Base-by-base conservation (phyloP, 257 asterid genomes). In the Mentha longifolia region DNA sequence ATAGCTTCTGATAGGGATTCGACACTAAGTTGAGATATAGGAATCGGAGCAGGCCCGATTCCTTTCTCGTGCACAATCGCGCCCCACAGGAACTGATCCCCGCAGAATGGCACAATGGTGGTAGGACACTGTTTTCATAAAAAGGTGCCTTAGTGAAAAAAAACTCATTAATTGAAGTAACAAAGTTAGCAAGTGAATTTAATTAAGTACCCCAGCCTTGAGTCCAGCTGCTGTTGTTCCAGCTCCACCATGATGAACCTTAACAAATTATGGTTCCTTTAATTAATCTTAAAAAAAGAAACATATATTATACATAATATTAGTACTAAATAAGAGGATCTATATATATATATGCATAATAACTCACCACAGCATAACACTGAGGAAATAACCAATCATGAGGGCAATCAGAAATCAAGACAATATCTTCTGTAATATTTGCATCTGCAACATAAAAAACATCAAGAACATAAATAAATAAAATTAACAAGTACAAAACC, bases 11-110 rank as follows among this genome's bases (percentile, higher is more conserved):
- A 82, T 30, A 94, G 96, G 46, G 87, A 82, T 58, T 89, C 88
- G 1, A 84, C 87, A 7, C 67, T 89, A 72, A 94, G 89, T 63
- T 86, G 81, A 5, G 96, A 82, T 13, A 94, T 82, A 59, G 96
- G 93, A 22, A 94, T 91, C 0, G 97, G 95, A 37, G 96, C 74
- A 28, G 98, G 98, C 28, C 97, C 98, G 3, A 91, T 74, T 31
- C 95, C 97, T 71, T 80, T 83, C 69, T 89, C 82, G 70, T 79
- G 71, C 31, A 91, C 79, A 71, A 88, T 85, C 57, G 87, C 91
- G 2, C 97, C 99, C 99, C 98, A 94, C 74, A 94, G 83, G 69
- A 85, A 88, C 73, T 91, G 99, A 64, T 94, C 99, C 12, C 97
- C 97, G 5, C 87, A 89, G 81, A 94, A 92, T 0, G 99, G 99